Conservation (phyloP, 148 eudicot species). For the Tetragonia tetragonoides region DNA sequence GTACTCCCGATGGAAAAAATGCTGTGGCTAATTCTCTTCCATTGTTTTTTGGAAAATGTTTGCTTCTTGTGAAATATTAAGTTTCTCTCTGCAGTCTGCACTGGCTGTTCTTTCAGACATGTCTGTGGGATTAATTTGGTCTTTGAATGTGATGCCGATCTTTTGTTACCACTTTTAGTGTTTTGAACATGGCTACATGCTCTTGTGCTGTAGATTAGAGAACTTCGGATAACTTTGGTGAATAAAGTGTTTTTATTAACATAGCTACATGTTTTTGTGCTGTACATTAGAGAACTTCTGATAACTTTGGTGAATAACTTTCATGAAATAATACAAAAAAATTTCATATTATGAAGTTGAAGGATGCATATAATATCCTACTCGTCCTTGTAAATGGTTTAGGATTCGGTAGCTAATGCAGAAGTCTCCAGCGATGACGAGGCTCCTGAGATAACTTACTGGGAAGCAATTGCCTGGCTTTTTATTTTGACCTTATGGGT, state of each 20-base stretch:
- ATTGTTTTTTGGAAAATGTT: background rate
- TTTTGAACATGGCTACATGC: background rate
- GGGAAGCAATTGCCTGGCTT: slow-evolving; percentile 88
- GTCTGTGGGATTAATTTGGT: background rate
- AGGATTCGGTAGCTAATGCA: slow-evolving; percentile 38
- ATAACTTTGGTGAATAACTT: background rate
- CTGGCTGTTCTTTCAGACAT: background rate
- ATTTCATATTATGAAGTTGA: background rate
- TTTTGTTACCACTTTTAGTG: background rate
- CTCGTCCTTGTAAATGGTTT: slow-evolving; percentile 23
- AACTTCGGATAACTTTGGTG: background rate
- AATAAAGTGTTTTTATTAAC: background rate
- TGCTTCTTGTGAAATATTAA: background rate
- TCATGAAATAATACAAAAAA: background rate
- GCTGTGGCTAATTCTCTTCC: background rate
- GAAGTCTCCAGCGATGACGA: slow-evolving; percentile 65
- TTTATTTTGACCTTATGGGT: slow-evolving; percentile 82
- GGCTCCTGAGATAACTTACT: slow-evolving; percentile 64
- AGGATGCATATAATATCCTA: background rate
- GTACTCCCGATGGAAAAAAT: background rate
- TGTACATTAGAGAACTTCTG: background rate
- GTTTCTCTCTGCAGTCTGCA: background rate
- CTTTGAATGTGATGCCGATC: background rate
- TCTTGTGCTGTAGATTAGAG: background rate
- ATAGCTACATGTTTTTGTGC: too few species aligned